Evolutionary conservation across 2,329 filamentous ascomycete genomes (phyloP).

Genomic region (Aspergillus sp.): DNA sequence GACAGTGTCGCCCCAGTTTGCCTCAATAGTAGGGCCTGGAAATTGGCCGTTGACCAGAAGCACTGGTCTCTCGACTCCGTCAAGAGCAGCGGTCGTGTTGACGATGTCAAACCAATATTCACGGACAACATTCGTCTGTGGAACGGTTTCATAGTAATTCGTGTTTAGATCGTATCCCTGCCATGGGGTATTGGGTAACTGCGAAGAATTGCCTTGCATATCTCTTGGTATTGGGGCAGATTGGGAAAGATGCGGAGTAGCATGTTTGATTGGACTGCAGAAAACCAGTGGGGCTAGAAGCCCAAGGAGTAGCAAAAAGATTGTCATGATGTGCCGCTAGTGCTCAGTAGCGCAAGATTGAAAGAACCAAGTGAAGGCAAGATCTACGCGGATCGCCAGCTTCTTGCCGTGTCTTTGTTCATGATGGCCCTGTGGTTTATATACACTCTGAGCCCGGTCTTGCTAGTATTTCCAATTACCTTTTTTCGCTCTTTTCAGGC

Average conservation of each 20-base stretch:
- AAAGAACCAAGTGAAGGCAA: background rate
- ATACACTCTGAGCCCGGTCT: background rate
- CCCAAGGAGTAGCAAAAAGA: conserved; percentile 1
- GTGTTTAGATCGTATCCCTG: conserved; percentile 31
- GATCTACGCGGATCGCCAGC: background rate
- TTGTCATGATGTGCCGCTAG: background rate
- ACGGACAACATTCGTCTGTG: conserved; percentile 16
- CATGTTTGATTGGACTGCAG: background rate
- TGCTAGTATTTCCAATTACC: background rate
- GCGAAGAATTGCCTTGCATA: background rate
- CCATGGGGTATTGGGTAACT: background rate
- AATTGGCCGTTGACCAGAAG: conserved; percentile 64
- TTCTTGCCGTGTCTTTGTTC: background rate
- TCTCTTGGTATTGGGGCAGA: background rate
- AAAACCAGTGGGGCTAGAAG: background rate
- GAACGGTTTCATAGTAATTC: conserved; percentile 32
- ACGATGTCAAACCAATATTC: conserved; percentile 24
- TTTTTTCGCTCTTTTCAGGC: background rate
- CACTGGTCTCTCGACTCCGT: conserved; percentile 41
- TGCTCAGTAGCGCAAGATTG: background rate
- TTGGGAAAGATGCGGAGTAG: background rate
- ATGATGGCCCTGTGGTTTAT: background rate
- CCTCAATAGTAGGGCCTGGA: conserved; percentile 67
- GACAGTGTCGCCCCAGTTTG: conserved; percentile 63
- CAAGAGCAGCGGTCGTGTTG: conserved; percentile 17